Evolutionary conservation across 768 basidiomycete species (phyloP).

Genomic region (Amanita subjunquillea): DNA sequence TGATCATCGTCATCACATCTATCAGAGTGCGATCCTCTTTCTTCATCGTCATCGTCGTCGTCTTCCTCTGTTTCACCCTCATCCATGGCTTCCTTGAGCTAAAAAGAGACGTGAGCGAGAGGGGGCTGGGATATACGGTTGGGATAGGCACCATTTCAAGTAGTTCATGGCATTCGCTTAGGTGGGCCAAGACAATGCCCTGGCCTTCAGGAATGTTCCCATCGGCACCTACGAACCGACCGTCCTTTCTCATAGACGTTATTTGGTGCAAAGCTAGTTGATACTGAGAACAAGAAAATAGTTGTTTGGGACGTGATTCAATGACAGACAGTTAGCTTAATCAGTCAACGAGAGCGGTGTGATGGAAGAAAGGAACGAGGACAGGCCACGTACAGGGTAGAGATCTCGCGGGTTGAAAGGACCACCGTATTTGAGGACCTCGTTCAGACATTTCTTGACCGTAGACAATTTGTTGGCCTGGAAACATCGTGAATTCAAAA

Average conservation of each 20-base stretch:
- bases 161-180: slow-evolving; percentile 93
- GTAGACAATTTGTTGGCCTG: slow-evolving; percentile 96
- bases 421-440: slow-evolving; percentile 91
- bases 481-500: neutral
- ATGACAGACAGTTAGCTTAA: neutral
- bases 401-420: slow-evolving; percentile 87
- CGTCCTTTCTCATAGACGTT: slow-evolving; percentile 86
- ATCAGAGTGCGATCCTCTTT: slow-evolving; percentile 15
- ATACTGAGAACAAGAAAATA: slow-evolving; percentile 40
- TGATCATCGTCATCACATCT: neutral
- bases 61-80: slow-evolving; percentile 52
- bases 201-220: slow-evolving; percentile 93
- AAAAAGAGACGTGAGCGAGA: neutral
- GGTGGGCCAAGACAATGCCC: slow-evolving; percentile 90
- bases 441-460: slow-evolving; percentile 93
- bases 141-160: slow-evolving; percentile 71
- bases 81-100: slow-evolving; percentile 83
- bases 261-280: slow-evolving; percentile 94
- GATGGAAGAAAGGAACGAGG: neutral
- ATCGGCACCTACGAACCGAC: slow-evolving; percentile 84
- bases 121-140: neutral
- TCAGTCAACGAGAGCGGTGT: neutral
- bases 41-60: slow-evolving; percentile 42
- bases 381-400: slow-evolving; percentile 62
- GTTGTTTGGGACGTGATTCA: neutral